These are phyloP conservation scores for Brassica cretica DNA, from an alignment of 345 rosid species.

Conservation along the genomic window DNA sequence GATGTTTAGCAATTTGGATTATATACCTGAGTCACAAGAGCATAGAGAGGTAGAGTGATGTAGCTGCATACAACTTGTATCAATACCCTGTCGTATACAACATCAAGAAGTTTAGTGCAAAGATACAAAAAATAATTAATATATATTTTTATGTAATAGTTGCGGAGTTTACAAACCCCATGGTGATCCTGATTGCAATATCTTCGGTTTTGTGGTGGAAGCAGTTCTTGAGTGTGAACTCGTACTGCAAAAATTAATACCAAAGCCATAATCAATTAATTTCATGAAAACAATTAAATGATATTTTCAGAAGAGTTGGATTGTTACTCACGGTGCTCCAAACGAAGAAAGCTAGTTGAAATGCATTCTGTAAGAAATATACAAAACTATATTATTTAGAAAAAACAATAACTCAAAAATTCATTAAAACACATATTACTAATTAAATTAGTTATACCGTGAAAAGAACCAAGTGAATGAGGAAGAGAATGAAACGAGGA, in stretches of 20 bases:
- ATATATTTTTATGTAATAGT: not conserved
- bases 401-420: not conserved
- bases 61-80: conserved; percentile 35
- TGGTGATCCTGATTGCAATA: conserved; percentile 61
- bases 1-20: not conserved
- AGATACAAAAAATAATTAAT: not conserved
- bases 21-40: conserved; percentile 89
- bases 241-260: conserved; percentile 53
- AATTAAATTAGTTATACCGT: conserved; percentile 51
- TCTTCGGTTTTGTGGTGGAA: conserved; percentile 54
- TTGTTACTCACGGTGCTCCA: conserved; percentile 68
- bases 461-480: conserved; percentile 86
- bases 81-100: conserved; percentile 46
- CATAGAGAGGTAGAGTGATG: conserved; percentile 91
- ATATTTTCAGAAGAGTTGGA: not conserved
- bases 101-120: not conserved
- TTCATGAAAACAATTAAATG: not conserved
- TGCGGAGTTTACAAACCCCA: conserved; percentile 64
- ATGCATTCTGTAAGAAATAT: conserved; percentile 63
- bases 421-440: not conserved
- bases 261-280: not conserved
- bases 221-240: conserved; percentile 52
- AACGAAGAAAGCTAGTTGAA: conserved; percentile 79
- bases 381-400: not conserved
- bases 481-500: conserved; percentile 79